Base-by-base conservation (phyloP, 345 rosid species). In the Zanthoxylum bungeanum region DNA sequence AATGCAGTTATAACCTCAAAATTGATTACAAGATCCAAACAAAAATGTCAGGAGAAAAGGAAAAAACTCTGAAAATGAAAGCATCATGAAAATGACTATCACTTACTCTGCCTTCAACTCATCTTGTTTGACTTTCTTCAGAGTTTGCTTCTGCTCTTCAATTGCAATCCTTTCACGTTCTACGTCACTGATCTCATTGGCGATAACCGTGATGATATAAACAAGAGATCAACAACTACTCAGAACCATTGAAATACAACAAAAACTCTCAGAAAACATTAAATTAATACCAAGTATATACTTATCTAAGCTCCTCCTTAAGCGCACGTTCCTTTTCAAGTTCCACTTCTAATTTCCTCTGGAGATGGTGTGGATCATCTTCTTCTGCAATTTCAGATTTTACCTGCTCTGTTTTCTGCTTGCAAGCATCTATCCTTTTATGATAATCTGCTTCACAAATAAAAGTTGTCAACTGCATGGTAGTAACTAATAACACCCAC, bases 241-340 rank as follows among this genome's bases (percentile, higher is more conserved):
- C 73, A 72, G 44, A 46, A 21, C 59, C 78, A 67, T 31, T 17
- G 9, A 33, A 27, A 25, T 12, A 49, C 56, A 28, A 51, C 34
- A 5, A 51, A 33, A 22, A 60, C 34, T 7, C 50, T 56, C 21
- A 4, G 10, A 68, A 11, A 2, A 7, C 19, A 47, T 27, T 7
- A 47, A 4, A 42, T 55, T 17, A 71, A 46, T 47, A 65, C n/a
- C 36, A 57, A 65, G 12, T 57, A 25, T 73, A 73, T 69, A 86
- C 95, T 81, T 81, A 93, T 93, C 98, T 87, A 76, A 86, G 89
- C 70, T 91, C 91, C 68, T 86, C 85, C 66, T 74, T 68, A 16
- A 89, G 78, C 17, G 33, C 44, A 28, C 58, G 69, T 67, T 93
- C 95, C 21, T 66, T 84, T 52, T 85, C 84, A 42, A 81, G 76